Evolutionary conservation across 306 rosid genomes (phyloP), one percentile per base, ranked within the genome.

Genomic region (Fragaria iinumae): DNA sequence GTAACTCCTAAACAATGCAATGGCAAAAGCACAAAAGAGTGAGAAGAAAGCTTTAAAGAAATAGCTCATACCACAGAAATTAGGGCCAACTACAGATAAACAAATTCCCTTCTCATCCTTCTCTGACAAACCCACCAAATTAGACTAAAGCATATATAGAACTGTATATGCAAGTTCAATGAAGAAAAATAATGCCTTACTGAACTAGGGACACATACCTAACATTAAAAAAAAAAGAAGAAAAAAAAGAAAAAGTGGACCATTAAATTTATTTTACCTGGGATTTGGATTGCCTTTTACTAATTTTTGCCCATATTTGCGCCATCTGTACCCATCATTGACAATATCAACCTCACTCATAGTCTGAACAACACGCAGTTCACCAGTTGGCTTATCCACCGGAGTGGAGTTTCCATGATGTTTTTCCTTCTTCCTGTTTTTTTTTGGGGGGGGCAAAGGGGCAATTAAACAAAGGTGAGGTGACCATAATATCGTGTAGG

Each of bases 251-350:
- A 52, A 10, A 11, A 2, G 64, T 65, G 44, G 67, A 74, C 71
- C 71, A 77, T 71, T 50, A 84, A 83, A 78, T 73, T 64, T 73
- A 52, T 27, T 76, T 64, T 88, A 91, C 98, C 97, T 89, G 47
- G 94, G 98, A 77, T 94, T 86, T 78, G 89, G 74, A 83, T 89
- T 94, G 79, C 97, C 96, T 82, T 91, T 94, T 39, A 91, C 96
- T 53, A 89, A 73, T 79, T 94, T 94, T 85, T 92, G 98, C 79
- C 98, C 98, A 23, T 94, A 94, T 86, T 94, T 94, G 72, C 97
- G 94, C 98, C 98, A 94, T 75, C 96, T 91, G 82, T 86, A 87
- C 74, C 98, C 98, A 70, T 94, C 98, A 78, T 85, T 86, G 69
- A 94, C 90, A 72, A 87, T 74, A 86, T 90, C 98, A 82, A 88